Conservation (phyloP, 768 basidiomycete genomes). For the Tricholomella constricta region DNA sequence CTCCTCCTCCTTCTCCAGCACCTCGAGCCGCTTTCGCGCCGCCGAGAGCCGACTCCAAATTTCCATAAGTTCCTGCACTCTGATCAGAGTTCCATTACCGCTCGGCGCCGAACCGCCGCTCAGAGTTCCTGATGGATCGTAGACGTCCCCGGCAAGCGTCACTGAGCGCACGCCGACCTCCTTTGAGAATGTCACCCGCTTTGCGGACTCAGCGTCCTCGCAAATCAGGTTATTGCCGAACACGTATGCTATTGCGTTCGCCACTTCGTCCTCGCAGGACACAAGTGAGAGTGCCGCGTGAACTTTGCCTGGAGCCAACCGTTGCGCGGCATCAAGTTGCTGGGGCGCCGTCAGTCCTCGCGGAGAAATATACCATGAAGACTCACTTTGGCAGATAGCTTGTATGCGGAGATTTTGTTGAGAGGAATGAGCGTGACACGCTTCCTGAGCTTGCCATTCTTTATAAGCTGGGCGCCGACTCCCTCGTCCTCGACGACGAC, state of each 20-base stretch:
- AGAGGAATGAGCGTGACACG: conserved; percentile 93
- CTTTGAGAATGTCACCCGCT: conserved; percentile 79
- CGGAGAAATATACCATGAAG: conserved; percentile 1
- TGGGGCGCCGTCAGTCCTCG: no score
- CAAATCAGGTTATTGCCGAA: conserved; percentile 94
- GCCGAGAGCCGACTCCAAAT: conserved; percentile 61
- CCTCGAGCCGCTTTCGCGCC: conserved; percentile 47
- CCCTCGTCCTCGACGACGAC: conserved; percentile 92
- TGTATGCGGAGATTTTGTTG: conserved; percentile 80
- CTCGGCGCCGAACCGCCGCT: conserved; percentile 88
- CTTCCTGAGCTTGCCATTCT: conserved; percentile 73
- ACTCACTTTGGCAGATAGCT: conserved; percentile 44
- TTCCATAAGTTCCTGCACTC: conserved; percentile 79
- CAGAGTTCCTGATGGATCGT: conserved; percentile 93
- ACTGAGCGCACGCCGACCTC: conserved; percentile 78
- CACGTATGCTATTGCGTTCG: conserved; percentile 89
- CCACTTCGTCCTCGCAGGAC: conserved; percentile 77
- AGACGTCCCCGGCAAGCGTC: conserved; percentile 92
- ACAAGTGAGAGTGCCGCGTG: conserved; percentile 88
- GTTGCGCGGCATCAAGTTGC: conserved; percentile 77
- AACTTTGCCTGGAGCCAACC: conserved; percentile 78
- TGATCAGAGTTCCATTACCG: conserved; percentile 70
- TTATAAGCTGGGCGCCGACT: conserved; percentile 82
- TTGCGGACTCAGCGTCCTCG: conserved; percentile 84
- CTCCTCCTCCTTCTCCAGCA: conserved; percentile 57